Percentiles rank a stretch among this genome's conserved stretches.
Conservation (phyloP, 2,329 filamentous ascomycete genomes). For the Neonectria punicea region DNA sequence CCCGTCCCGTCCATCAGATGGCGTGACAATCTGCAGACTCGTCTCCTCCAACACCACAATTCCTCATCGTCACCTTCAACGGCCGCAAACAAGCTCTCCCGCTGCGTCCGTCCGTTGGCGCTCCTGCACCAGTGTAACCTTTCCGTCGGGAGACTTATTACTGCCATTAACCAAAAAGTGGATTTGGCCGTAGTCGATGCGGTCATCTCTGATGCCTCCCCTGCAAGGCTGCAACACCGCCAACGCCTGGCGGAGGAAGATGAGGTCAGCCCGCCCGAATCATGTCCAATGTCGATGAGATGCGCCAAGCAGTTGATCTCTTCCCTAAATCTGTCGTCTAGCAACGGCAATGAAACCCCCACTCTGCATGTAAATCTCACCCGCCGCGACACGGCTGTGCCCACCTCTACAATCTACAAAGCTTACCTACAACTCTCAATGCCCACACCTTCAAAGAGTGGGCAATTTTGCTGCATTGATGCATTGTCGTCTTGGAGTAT, state of each 20-base stretch:
- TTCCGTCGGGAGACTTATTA: background rate
- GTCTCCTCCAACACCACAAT: background rate
- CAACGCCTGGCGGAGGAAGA: background rate
- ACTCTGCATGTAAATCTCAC: background rate
- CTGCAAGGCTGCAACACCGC: background rate
- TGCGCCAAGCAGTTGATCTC: background rate
- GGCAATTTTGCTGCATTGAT: background rate
- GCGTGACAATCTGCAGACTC: background rate
- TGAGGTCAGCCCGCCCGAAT: background rate
- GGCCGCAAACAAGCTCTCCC: background rate
- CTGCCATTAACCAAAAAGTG: background rate
- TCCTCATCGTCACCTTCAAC: background rate
- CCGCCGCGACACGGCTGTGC: background rate
- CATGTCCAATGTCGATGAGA: background rate
- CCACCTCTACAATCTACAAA: background rate
- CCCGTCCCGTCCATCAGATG: too few species aligned
- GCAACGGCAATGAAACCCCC: background rate
- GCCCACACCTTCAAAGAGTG: background rate
- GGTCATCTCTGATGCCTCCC: background rate
- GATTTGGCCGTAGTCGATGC: background rate
- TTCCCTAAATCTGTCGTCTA: background rate
- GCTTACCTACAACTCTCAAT: background rate
- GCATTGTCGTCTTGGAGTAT: background rate
- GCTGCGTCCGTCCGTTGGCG: background rate
- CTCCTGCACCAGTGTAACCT: background rate